Conservation (phyloP, 192 early-diverging fungal genomes). For the Globomyces pollinis-pini region DNA sequence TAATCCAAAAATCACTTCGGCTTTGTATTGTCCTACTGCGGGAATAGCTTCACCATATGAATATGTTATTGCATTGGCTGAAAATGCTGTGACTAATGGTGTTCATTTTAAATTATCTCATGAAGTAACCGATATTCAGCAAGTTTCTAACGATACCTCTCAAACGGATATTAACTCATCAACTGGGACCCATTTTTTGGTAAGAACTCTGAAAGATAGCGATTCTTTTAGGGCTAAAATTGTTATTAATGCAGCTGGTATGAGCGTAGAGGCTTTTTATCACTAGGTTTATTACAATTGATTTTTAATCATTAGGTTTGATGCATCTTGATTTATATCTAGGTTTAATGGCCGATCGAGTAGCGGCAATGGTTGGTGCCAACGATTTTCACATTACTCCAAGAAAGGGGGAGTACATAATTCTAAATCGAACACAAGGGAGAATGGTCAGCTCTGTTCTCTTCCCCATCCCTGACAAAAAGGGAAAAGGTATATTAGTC, state of each 20-base stretch:
- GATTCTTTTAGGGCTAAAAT: constrained; percentile 1
- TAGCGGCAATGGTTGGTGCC: constrained; percentile 44
- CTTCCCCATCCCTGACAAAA: constrained; percentile 33
- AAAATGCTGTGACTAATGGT: constrained; percentile 41
- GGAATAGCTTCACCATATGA: constrained; percentile 43
- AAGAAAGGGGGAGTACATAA: constrained; percentile 40
- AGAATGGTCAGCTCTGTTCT: constrained; percentile 25
- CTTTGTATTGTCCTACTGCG: constrained; percentile 27
- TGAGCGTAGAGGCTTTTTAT: no score
- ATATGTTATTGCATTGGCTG: constrained; percentile 39
- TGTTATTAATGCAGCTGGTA: constrained; percentile 6
- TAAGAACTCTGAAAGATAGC: not conserved
- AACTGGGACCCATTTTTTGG: constrained; percentile 7
- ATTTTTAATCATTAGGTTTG: constrained; percentile 33
- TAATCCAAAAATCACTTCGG: constrained; percentile 21
- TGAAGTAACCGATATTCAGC: constrained; percentile 37
- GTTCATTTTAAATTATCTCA: constrained; percentile 24
- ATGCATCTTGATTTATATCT: no score
- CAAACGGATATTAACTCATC: not conserved
- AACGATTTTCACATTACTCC: constrained; percentile 33
- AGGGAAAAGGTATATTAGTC: constrained; percentile 44
- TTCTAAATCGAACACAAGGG: constrained; percentile 33
- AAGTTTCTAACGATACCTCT: constrained; percentile 2
- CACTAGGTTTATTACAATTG: not conserved
- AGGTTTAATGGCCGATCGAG: constrained; percentile 29